Base-by-base conservation (phyloP, 2,329 filamentous ascomycete species). In the Aspergillus amoenus region DNA sequence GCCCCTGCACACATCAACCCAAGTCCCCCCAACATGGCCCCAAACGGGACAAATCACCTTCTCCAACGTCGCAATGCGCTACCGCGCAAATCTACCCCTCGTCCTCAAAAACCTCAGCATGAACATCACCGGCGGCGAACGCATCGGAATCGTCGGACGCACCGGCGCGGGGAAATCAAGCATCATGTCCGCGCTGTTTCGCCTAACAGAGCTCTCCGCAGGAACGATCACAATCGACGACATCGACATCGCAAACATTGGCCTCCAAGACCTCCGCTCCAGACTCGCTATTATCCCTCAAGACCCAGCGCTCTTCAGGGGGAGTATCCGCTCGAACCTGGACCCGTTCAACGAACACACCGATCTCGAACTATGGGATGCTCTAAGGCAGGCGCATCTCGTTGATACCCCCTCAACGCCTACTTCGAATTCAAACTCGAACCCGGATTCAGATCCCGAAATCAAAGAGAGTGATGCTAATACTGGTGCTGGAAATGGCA, bases 11-110 rank as follows among this genome's bases (percentile, higher is more conserved):
- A 30, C 27, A 30, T 88, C 90, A 34, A 75, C 73, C 43, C 84
- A 92, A 5, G 84, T 96, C 3, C 84, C 86, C 17, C 78, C 84
- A 1, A 82, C 82, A 18, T 99, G 94, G 94, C 94, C 94, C 0
- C 88, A 95, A 67, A 85, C 85, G 64, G 94, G 93, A 27, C 89
- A 93, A 70, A 93, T 93, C 61, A 70, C 86, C 21, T 93, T 93
- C 69, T 81, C 87, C 57, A 79, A 89, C 48, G 88, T 91, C 45
- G 79, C 90, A 72, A 93, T 93, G 90, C 84, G 89, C 15, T 93
- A 93, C 71, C 85, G 90, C 12, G 79, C 78, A 7, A 84, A 85
- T 2, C 79, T 93, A 0, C 90, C 90, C 0, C 82, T 93, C 1
- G 90, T 93, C 0, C 81, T 93, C 3, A 82, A 84, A 48, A 87